Percentiles rank a stretch among this genome's conserved stretches.
phyloP scores from a whole-genome alignment of 345 rosid species.

The Isatis tinctoria region DNA sequence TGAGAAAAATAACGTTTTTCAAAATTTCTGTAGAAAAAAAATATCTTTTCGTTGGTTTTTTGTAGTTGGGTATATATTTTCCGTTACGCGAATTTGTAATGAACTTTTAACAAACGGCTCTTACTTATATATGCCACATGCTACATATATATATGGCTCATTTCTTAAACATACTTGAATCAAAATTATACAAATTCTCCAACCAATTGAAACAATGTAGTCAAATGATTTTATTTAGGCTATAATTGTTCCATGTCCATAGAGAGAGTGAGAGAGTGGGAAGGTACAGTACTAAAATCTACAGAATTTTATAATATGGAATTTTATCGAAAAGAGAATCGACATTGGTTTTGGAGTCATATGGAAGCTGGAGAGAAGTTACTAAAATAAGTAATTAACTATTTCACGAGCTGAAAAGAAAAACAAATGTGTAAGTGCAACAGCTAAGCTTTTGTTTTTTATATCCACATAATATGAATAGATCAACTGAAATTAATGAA shows the following conservation, averaged over 20 bases:
- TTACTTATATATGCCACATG: not conserved
- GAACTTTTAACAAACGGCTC: not conserved
- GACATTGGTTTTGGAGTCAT: conserved; percentile 29
- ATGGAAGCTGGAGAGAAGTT: conserved; percentile 33
- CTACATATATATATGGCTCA: not conserved
- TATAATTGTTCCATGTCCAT: not conserved
- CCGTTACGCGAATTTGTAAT: not conserved
- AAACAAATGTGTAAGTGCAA: conserved; percentile 28
- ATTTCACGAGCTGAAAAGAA: not conserved
- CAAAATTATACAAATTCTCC: not conserved
- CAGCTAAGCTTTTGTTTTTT: conserved; percentile 28
- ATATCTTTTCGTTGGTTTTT: not conserved
- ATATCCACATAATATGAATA: not conserved
- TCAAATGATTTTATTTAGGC: not conserved
- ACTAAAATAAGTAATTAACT: conserved; percentile 27
- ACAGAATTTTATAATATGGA: not conserved
- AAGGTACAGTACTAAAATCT: not conserved
- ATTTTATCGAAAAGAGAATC: conserved; percentile 23
- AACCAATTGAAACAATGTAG: not conserved
- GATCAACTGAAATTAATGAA: not conserved
- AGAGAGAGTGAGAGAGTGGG: not conserved
- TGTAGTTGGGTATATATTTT: not conserved
- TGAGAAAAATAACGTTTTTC: not conserved
- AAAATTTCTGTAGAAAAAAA: not conserved
- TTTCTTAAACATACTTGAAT: no score